Evolutionary conservation across 2,329 filamentous ascomycete genomes (phyloP).

Genomic region (Clathrospora elynae): DNA sequence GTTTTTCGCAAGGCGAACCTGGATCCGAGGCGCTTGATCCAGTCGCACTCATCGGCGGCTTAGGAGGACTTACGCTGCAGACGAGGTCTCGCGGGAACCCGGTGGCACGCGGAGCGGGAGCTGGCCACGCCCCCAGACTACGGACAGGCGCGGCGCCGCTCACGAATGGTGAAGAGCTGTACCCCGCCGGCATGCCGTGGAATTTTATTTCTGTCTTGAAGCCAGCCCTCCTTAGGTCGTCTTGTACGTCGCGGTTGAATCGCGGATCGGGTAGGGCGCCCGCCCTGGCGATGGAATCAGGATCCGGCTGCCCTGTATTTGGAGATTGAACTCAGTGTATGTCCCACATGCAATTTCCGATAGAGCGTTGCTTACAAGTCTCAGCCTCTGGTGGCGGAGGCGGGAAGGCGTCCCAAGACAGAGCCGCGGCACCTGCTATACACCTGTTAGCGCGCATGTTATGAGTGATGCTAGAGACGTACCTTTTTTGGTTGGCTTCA

Average conservation of each 20-base stretch:
- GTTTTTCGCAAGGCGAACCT: neutral
- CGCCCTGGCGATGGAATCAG: constrained; percentile 9
- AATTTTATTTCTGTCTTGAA: constrained; percentile 1
- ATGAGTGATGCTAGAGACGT: neutral
- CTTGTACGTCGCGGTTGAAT: constrained; percentile 6
- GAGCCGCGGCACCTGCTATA: neutral
- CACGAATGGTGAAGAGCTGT: neutral
- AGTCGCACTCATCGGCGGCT: neutral
- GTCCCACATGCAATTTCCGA: no score
- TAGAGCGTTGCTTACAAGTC: constrained; percentile 3
- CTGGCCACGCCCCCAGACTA: neutral
- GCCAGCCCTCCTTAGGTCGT: neutral
- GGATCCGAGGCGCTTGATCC: neutral
- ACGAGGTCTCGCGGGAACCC: neutral
- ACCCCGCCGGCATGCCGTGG: neutral
- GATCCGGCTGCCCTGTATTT: constrained; percentile 10
- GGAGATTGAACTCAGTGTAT: neutral
- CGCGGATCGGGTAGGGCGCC: constrained; percentile 8
- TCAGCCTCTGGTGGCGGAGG: constrained; percentile 11
- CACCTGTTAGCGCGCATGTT: neutral
- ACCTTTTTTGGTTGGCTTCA: neutral
- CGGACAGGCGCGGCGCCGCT: neutral
- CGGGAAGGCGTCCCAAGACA: constrained; percentile 18
- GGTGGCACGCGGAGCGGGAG: constrained; percentile 1
- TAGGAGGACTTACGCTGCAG: neutral